A percentile compares a stretch with the other conserved stretches of the same genome.
These are phyloP conservation scores for Lactuca sativa DNA, from an alignment of 129 eudicot species.

Conservation along the genomic window DNA sequence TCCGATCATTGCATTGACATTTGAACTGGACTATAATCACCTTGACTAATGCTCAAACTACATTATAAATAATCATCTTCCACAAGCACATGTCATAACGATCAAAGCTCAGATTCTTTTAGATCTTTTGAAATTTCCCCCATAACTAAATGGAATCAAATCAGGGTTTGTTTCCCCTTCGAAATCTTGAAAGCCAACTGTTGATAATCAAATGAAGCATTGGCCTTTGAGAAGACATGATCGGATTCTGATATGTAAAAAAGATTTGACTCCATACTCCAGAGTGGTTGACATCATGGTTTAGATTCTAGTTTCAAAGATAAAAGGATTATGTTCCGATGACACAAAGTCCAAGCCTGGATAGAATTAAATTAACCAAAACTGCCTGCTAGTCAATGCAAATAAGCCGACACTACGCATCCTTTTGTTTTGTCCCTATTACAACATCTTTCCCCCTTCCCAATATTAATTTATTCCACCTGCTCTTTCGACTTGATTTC, in stretches of 20 bases:
- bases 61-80: background rate
- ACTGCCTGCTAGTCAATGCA: constrained; percentile 35
- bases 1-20: background rate
- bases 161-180: constrained; percentile 9
- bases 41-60: background rate
- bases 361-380: constrained; percentile 17
- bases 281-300: constrained; percentile 22
- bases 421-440: constrained; percentile 39
- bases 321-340: constrained; percentile 33
- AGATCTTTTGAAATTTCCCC: background rate
- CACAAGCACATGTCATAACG: constrained; percentile 8
- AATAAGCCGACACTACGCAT: constrained; percentile 43
- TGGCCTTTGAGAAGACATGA: constrained; percentile 19
- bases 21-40: background rate
- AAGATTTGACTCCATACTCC: constrained; percentile 25
- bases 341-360: constrained; percentile 26
- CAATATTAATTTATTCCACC: constrained; percentile 33
- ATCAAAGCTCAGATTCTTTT: constrained; percentile 16
- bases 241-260: constrained; percentile 14
- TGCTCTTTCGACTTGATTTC: background rate
- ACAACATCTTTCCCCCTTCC: constrained; percentile 27
- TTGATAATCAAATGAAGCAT: background rate
- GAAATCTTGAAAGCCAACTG: constrained; percentile 18
- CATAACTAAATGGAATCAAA: constrained; percentile 25
- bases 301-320: constrained; percentile 13